phyloP scores from a whole-genome alignment of 345 rosid species.

The Zanthoxylum bungeanum region DNA sequence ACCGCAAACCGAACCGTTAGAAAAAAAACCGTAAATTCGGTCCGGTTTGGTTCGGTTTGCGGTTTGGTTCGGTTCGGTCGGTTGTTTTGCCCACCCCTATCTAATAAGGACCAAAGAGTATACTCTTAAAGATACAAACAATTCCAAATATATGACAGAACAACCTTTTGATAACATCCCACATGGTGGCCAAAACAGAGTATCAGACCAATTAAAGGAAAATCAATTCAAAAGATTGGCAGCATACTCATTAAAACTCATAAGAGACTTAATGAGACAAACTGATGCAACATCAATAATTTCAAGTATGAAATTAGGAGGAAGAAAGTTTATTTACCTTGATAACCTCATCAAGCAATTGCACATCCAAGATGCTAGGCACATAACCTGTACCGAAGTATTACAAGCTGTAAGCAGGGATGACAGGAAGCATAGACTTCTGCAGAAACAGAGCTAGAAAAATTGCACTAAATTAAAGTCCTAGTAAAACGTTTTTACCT shows the following conservation, averaged over 20 bases:
- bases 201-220: not conserved
- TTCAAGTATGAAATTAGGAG: not conserved
- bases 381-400: slow-evolving; percentile 57
- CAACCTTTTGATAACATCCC: not conserved
- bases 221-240: not conserved
- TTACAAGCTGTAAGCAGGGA: slow-evolving; percentile 9
- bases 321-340: slow-evolving; percentile 40
- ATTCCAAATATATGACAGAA: not conserved
- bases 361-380: slow-evolving; percentile 74
- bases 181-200: too few relatives aligned
- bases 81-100: too few relatives aligned
- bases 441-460: slow-evolving; percentile 2
- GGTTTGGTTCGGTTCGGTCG: too few relatives aligned
- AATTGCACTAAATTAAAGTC: slow-evolving; percentile 10
- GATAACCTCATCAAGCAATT: slow-evolving; percentile 83
- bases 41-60: too few relatives aligned
- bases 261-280: not conserved
- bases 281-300: slow-evolving; percentile 2
- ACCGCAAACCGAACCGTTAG: too few relatives aligned
- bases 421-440: slow-evolving; percentile 1
- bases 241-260: not conserved
- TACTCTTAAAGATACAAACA: not conserved
- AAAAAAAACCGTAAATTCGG: too few relatives aligned
- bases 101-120: not conserved
- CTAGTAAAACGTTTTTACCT: slow-evolving; percentile 36